phyloP scores from a whole-genome alignment of 805 yeast genomes.

The Sugiyamaella chiloensis region DNA sequence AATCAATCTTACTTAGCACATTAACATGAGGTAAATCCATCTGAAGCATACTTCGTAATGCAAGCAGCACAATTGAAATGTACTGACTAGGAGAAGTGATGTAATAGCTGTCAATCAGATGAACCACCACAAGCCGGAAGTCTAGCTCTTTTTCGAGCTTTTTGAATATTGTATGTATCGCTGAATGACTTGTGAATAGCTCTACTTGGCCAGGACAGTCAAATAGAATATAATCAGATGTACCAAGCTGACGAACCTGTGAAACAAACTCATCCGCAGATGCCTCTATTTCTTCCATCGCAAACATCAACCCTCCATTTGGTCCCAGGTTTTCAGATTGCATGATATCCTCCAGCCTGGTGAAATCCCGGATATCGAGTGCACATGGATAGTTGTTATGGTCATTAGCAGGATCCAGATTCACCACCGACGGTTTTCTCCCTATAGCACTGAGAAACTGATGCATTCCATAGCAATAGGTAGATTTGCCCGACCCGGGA shows the following conservation, averaged over 20 bases:
- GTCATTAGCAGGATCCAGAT: constrained; percentile 92
- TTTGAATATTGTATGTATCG: constrained; percentile 66
- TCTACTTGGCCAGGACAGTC: constrained; percentile 98
- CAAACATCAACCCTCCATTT: constrained; percentile 86
- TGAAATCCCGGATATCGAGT: constrained; percentile 73
- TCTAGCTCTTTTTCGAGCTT: constrained; percentile 60
- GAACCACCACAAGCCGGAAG: constrained; percentile 68
- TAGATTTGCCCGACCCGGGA: constrained; percentile 96
- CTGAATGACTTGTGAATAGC: constrained; percentile 82
- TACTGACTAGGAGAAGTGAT: constrained; percentile 87
- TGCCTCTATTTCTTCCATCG: constrained; percentile 63
- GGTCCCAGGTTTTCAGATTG: constrained; percentile 71
- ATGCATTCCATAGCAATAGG: constrained; percentile 86
- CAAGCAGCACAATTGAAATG: constrained; percentile 71
- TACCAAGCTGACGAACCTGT: constrained; percentile 54
- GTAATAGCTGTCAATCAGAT: constrained; percentile 77
- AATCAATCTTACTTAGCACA: constrained; percentile 87
- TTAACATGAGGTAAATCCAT: constrained; percentile 90
- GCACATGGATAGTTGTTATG: constrained; percentile 65
- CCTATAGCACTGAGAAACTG: constrained; percentile 96
- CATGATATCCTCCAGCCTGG: constrained; percentile 77
- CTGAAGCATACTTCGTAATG: constrained; percentile 89
- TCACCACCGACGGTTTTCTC: constrained; percentile 75
- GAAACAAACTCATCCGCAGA: constrained; percentile 57
- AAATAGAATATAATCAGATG: constrained; percentile 64